These are phyloP conservation scores for Dalbergia oliveri DNA, from an alignment of 306 rosid genomes.

Conservation along the genomic window DNA sequence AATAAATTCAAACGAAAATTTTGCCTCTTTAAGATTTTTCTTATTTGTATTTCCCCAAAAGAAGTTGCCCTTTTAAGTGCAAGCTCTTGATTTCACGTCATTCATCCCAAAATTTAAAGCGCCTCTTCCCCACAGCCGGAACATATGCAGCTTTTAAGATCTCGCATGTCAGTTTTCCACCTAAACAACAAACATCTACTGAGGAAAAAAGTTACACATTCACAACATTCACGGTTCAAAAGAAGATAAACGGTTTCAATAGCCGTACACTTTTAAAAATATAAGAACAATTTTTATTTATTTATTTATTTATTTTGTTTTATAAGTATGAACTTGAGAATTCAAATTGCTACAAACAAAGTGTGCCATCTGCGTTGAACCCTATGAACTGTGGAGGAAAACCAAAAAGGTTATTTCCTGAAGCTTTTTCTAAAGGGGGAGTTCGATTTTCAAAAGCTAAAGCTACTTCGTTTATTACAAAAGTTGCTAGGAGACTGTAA, in stretches of 20 bases:
- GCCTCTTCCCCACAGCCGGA: constrained; percentile 42
- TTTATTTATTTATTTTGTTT: too few species aligned
- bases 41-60: constrained; percentile 37
- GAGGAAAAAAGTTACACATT: constrained; percentile 16
- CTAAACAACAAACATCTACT: constrained; percentile 8
- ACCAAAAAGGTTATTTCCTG: constrained; percentile 31
- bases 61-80: constrained; percentile 62
- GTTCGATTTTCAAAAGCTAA: constrained; percentile 61
- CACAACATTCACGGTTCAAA: constrained; percentile 28
- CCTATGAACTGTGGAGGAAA: constrained; percentile 35
- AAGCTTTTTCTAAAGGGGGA: constrained; percentile 48
- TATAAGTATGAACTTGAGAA: constrained; percentile 1
- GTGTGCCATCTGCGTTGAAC: constrained; percentile 29
- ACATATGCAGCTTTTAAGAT: constrained; percentile 53
- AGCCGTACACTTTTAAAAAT: background rate
- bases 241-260: background rate
- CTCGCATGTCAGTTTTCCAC: constrained; percentile 16
- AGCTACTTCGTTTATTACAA: constrained; percentile 70
- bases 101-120: constrained; percentile 40
- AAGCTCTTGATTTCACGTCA: constrained; percentile 45
- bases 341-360: constrained; percentile 46
- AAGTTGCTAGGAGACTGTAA: constrained; percentile 48
- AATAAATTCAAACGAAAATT: too few species aligned
- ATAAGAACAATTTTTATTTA: too few species aligned
- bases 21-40: background rate